Base-by-base conservation (phyloP, 176 grass and related monocot species). In the Olyra latifolia region DNA sequence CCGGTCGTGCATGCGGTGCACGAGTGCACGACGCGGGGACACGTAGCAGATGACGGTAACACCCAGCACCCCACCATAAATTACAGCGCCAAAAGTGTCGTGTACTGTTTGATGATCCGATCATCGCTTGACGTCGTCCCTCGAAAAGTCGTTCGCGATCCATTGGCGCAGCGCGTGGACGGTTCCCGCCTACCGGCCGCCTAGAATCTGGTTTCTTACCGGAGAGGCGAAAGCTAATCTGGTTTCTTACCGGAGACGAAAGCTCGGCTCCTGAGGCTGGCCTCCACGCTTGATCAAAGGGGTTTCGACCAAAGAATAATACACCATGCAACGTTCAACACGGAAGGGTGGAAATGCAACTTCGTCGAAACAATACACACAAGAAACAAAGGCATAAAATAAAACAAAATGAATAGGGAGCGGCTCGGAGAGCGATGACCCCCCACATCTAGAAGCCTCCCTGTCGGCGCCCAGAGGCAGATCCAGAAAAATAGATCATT, bases 301-400 rank as follows among this genome's bases (percentile, higher is more conserved):
- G 46, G 39, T 56, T 75, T 47, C 12, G 62, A 28, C 47, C 38
- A 16, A 55, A 50, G 10, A 15, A 48, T 12, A 56, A 0, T 19
- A 19, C 1, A 8, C 17, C 4, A n/a, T 47, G 78, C 9, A 42
- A 38, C 8, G 41, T 68, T 81, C 66, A 78, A 85, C 66, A 43
- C 74, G n/a, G n/a, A n/a, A n/a, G n/a, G n/a, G n/a, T n/a, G 83
- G 74, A 50, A 8, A 60, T 29, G 73, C 74, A 41, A 28, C 42
- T 77, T 69, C 82, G 38, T 60, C 32, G 69, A 64, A 28, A 46
- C 8, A 0, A 16, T 4, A 7, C 1, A 22, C 25, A 43, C 20
- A 27, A 2, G 3, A 69, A 30, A 19, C 23, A 28, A 2, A n/a
- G n/a, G 5, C 7, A 0, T 65, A 20, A 29, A 69, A 12, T 35